These are phyloP conservation scores for Hydnomerulius pinastri DNA, from an alignment of 768 basidiomycete genomes.

Conservation along the genomic window DNA sequence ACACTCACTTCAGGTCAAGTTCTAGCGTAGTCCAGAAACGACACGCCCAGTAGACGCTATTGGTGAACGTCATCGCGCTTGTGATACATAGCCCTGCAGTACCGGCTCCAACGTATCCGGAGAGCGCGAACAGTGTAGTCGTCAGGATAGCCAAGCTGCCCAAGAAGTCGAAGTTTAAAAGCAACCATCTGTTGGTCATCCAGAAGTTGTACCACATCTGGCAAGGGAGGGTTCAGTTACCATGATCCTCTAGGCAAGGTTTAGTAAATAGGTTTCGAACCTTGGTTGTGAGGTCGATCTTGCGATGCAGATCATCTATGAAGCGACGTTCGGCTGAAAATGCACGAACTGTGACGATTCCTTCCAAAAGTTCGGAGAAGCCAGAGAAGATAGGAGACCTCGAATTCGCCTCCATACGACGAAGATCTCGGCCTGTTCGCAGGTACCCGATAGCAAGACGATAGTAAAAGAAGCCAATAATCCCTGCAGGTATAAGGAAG, in stretches of 20 bases:
- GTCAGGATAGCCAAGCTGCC: constrained; percentile 71
- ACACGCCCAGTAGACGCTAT: constrained; percentile 45
- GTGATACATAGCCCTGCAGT: constrained; percentile 71
- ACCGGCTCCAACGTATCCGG: constrained; percentile 55
- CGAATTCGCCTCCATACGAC: constrained; percentile 84
- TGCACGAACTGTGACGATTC: constrained; percentile 84
- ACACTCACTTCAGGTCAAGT: constrained; percentile 65
- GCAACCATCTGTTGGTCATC: constrained; percentile 84
- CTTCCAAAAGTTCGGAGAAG: constrained; percentile 77
- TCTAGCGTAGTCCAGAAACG: constrained; percentile 56
- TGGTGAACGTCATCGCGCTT: constrained; percentile 61
- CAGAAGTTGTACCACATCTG: constrained; percentile 79
- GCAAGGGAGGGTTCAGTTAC: background rate
- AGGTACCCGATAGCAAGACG: constrained; percentile 66
- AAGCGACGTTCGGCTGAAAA: constrained; percentile 79
- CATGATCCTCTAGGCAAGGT: no score
- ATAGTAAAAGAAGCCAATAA: constrained; percentile 73
- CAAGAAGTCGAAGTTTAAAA: constrained; percentile 76
- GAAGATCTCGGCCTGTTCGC: constrained; percentile 74
- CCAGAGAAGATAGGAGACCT: constrained; percentile 78
- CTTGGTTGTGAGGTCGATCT: constrained; percentile 72
- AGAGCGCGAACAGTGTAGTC: constrained; percentile 74
- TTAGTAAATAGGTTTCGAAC: no score
- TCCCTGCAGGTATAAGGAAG: constrained; percentile 71
- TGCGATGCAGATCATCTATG: constrained; percentile 65